These are phyloP conservation scores for Diaporthe vexans DNA, from an alignment of 2,329 filamentous ascomycete genomes.

Conservation along the genomic window DNA sequence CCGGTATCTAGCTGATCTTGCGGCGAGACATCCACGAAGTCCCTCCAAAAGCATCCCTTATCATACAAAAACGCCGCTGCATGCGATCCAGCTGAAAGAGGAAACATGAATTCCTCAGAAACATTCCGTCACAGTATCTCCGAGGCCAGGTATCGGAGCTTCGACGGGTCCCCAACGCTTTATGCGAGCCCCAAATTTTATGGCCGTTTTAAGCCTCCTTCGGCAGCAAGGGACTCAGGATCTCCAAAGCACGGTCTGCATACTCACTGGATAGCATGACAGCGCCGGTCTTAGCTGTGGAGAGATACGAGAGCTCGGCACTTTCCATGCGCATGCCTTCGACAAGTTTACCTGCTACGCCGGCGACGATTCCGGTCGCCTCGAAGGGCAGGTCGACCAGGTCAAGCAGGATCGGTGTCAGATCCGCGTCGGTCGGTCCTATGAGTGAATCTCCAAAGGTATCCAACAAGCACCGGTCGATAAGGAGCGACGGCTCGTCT, in stretches of 20 bases:
- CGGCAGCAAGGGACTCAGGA: constrained; percentile 69
- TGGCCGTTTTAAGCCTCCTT: constrained; percentile 46
- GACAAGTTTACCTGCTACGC: constrained; percentile 86
- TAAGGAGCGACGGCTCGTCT: constrained; percentile 79
- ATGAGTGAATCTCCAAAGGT: constrained; percentile 82
- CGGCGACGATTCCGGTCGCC: constrained; percentile 94
- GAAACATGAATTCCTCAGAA: not conserved
- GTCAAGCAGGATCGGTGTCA: constrained; percentile 91
- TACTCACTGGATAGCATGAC: constrained; percentile 87
- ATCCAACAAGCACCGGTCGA: constrained; percentile 76
- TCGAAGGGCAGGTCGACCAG: constrained; percentile 85
- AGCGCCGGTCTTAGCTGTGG: constrained; percentile 88
- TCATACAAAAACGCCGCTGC: constrained; percentile 27
- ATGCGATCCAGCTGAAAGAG: constrained; percentile 25
- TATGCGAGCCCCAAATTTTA: not conserved
- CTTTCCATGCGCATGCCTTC: constrained; percentile 73
- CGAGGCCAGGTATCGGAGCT: not conserved
- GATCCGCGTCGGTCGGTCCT: constrained; percentile 77
- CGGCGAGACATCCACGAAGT: not conserved
- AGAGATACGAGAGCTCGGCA: constrained; percentile 90
- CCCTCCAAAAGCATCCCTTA: not conserved
- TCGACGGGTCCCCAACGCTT: not conserved
- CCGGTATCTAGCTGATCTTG: not conserved
- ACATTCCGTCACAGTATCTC: not conserved
- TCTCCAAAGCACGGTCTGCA: constrained; percentile 79